A percentile compares a stretch with the other conserved stretches of the same genome.
Conservation (phyloP, 1,284 basidiomycete species). For the Uromyces viciae-fabae region DNA sequence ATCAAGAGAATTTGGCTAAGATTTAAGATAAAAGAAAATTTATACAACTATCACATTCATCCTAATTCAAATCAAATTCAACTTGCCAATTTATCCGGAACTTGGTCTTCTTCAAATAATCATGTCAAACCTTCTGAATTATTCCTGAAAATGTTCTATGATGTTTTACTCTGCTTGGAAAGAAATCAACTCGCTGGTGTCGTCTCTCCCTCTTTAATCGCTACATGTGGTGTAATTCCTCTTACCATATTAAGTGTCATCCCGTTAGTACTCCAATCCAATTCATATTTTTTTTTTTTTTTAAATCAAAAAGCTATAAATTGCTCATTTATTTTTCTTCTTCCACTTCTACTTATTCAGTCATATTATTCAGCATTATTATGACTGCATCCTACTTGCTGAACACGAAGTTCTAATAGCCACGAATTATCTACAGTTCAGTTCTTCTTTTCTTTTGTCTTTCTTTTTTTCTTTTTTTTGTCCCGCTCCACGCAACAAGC, state of each 20-base stretch:
- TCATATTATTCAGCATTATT: constrained; percentile 43
- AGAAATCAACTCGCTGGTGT: constrained; percentile 61
- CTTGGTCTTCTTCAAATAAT: constrained; percentile 20
- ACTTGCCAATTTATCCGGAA: constrained; percentile 22
- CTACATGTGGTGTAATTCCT: constrained; percentile 62
- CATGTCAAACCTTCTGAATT: constrained; percentile 58
- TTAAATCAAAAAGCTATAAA: background rate
- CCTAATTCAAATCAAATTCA: constrained; percentile 20
- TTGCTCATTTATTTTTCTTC: background rate
- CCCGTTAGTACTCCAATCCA: background rate
- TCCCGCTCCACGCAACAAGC: background rate
- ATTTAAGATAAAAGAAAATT: constrained; percentile 51
- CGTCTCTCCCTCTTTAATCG: constrained; percentile 61
- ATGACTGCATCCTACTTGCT: constrained; percentile 58
- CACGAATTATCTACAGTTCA: constrained; percentile 59
- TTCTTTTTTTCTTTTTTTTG: background rate
- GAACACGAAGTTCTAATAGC: constrained; percentile 63
- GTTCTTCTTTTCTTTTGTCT: background rate
- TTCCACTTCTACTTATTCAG: background rate
- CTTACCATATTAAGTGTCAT: constrained; percentile 59
- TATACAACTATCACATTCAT: constrained; percentile 48
- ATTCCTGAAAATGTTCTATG: constrained; percentile 56
- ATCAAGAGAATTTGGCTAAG: constrained; percentile 48
- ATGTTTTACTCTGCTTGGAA: constrained; percentile 59
- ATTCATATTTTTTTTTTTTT: background rate